Evolutionary conservation across 2,329 filamentous ascomycete genomes (phyloP), one percentile per base, ranked within the genome.

Genomic region (Claviceps arundinis): DNA sequence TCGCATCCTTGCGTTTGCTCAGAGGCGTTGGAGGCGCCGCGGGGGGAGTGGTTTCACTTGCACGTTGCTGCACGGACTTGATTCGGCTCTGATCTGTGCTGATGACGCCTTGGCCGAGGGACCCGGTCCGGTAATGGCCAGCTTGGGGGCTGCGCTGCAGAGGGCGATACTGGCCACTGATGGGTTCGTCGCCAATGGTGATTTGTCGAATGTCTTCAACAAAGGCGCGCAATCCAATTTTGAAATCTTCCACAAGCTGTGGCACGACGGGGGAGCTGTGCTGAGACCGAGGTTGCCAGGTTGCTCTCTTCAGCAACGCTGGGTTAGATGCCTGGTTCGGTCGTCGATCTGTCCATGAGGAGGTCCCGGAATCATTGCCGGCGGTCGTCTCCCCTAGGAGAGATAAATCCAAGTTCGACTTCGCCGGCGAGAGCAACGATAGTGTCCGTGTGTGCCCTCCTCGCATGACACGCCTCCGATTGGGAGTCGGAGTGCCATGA

Each of bases 151-250:
- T 53, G 56, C 52, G 62, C 49, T 59, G 58, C 37, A 55, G 51
- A 38, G 57, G 13, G 34, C 16, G 42, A 44, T 24, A 26, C 13
- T 65, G 64, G 14, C 81, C 83, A 55, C 75, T 81, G 56, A 89
- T 80, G 16, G 83, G 87, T 70, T 98, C 93, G 51, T 98, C 93
- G 24, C 93, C 93, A 6, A 98, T 89, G 0, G 93, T 95, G 14
- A 91, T 94, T 68, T 97, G 93, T 58, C 90, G 80, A 47, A 98
- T 81, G 64, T 98, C 93, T 65, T 97, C 93, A 54, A 95, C 82
- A 68, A 98, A 98, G 1, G 88, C 95, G 81, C 87, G 90, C 48
- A 98, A 71, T 2, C 93, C 91, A 50, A 93, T 81, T 64, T 84
- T 88, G 66, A 98, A 82, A 68, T 96, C 93, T 54, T 87, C 85